A percentile compares a stretch with the other conserved stretches of the same genome.
Evolutionary conservation across 805 yeast genomes (phyloP).

Genomic region (Zygotorulaspora florentina): DNA sequence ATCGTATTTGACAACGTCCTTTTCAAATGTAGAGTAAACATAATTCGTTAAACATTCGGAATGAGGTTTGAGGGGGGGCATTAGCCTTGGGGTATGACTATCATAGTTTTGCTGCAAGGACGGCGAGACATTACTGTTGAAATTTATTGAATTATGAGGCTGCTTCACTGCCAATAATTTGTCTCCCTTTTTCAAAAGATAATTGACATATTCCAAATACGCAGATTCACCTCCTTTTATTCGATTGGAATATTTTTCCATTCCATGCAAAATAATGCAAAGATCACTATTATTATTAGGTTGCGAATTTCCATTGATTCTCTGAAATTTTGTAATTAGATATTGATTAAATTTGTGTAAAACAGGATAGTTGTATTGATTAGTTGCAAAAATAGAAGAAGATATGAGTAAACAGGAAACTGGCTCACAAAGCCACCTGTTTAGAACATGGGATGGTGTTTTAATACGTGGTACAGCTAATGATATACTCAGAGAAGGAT

Average conservation of each 20-base stretch:
- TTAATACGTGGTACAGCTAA: slow-evolving; percentile 64
- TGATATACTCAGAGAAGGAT: slow-evolving; percentile 59
- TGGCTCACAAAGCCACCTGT: slow-evolving; percentile 69
- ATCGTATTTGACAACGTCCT: slow-evolving; percentile 64
- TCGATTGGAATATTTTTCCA: slow-evolving; percentile 39
- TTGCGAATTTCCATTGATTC: slow-evolving; percentile 39
- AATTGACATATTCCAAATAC: slow-evolving; percentile 43
- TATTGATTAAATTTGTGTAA: slow-evolving; percentile 54
- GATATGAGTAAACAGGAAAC: slow-evolving; percentile 54
- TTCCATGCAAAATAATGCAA: slow-evolving; percentile 50
- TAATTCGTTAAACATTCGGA: slow-evolving; percentile 49
- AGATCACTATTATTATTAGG: slow-evolving; percentile 24
- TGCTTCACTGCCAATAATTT: slow-evolving; percentile 9
- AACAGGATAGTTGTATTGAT: slow-evolving; percentile 62
- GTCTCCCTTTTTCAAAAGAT: slow-evolving; percentile 37
- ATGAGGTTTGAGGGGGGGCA: slow-evolving; percentile 72
- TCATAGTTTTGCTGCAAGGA: neutral
- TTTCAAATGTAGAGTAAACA: slow-evolving; percentile 67
- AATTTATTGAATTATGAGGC: neutral
- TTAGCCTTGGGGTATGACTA: slow-evolving; percentile 22
- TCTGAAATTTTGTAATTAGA: slow-evolving; percentile 41
- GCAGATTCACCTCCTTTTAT: slow-evolving; percentile 38
- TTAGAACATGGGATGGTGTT: slow-evolving; percentile 47
- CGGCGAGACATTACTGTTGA: neutral
- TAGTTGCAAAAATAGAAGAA: slow-evolving; percentile 52